Percentiles rank a stretch among this genome's conserved stretches.
Conservation (phyloP, 805 yeast species). For the Yueomyces sp. region DNA sequence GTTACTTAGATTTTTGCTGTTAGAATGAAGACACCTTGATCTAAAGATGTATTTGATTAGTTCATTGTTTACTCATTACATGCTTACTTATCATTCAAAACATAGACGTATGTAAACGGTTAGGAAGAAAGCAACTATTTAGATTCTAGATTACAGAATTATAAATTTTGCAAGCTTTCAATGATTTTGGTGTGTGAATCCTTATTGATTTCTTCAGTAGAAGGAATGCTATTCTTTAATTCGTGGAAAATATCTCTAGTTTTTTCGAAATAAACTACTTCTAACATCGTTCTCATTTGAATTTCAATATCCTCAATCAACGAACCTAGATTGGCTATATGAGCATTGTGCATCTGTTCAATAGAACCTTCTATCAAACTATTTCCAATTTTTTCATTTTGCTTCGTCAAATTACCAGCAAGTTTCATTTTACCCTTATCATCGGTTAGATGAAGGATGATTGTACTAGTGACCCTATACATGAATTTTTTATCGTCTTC, state of each 20-base stretch:
- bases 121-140: no score
- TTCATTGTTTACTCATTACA: no score
- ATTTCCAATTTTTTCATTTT: conserved; percentile 42
- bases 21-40: no score
- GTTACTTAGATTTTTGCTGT: no score
- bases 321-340: conserved; percentile 74
- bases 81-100: no score
- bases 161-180: conserved; percentile 23
- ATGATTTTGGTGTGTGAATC: conserved; percentile 24
- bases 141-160: no score
- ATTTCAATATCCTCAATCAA: conserved; percentile 81
- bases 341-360: conserved; percentile 35
- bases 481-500: conserved; percentile 28
- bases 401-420: conserved; percentile 80
- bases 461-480: conserved; percentile 77
- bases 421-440: conserved; percentile 29
- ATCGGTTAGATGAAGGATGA: conserved; percentile 55
- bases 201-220: conserved; percentile 13
- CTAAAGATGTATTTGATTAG: no score
- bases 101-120: no score
- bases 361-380: conserved; percentile 16
- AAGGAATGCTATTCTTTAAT: conserved; percentile 30
- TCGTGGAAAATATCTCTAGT: conserved; percentile 78
- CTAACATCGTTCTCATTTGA: conserved; percentile 72
- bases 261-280: conserved; percentile 91